A percentile compares a stretch with the other conserved stretches of the same genome.
phyloP scores from a whole-genome alignment of 805 yeast genomes.

The Groenewaldozyma salmanticensis region DNA sequence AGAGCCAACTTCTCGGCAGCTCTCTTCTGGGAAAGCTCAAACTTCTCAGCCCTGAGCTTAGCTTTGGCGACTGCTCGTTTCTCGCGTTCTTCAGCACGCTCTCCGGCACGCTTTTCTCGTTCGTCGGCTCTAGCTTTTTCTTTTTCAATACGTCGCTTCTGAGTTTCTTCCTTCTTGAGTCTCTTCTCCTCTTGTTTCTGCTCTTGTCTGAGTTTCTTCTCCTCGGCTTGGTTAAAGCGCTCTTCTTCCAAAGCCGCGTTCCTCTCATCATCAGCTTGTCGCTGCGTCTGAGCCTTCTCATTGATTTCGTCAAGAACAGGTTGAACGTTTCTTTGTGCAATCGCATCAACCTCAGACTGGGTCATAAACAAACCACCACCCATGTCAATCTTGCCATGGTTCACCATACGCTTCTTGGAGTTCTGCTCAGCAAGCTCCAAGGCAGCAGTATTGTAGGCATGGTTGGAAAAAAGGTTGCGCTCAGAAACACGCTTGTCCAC shows the following conservation, averaged over 20 bases:
- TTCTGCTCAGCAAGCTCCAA: constrained; percentile 65
- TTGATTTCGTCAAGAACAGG: constrained; percentile 75
- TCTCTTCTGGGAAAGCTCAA: constrained; percentile 11
- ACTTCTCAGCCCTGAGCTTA: constrained; percentile 18
- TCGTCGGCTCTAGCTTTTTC: constrained; percentile 15
- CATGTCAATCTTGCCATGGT: constrained; percentile 51
- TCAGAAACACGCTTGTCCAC: constrained; percentile 35
- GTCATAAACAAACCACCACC: constrained; percentile 85
- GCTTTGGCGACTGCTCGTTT: constrained; percentile 14
- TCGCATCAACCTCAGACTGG: constrained; percentile 61
- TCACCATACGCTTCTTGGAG: constrained; percentile 45
- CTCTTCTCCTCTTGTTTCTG: constrained; percentile 16
- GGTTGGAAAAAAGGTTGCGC: constrained; percentile 34
- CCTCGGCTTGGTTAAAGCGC: constrained; percentile 18
- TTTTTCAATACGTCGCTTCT: constrained; percentile 14
- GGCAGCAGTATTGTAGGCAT: constrained; percentile 61
- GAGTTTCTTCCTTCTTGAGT: constrained; percentile 10
- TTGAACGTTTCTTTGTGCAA: constrained; percentile 70
- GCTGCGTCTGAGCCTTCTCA: constrained; percentile 59
- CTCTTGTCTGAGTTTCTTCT: constrained; percentile 16
- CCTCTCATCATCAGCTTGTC: constrained; percentile 43
- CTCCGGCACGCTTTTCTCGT: constrained; percentile 20
- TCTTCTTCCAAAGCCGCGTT: constrained; percentile 27
- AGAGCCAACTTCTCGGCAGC: constrained; percentile 13
- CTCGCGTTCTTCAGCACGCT: constrained; percentile 16